These are phyloP conservation scores for Euphorbia schlechtendalii DNA, from an alignment of 441 rosid genomes.

Conservation along the genomic window DNA sequence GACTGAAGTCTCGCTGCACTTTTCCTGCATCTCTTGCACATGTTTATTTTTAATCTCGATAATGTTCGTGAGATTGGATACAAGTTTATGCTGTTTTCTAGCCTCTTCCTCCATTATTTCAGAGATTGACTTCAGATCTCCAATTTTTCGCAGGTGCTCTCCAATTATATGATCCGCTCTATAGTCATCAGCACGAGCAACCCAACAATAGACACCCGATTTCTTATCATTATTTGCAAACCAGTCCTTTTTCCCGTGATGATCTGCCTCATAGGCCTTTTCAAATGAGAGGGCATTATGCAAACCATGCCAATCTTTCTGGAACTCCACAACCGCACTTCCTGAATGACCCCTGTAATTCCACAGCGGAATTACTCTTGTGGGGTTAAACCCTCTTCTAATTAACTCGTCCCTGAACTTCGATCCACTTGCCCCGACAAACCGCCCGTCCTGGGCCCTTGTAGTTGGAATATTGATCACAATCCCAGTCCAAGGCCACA, in stretches of 20 bases:
- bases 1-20: conserved; percentile 45
- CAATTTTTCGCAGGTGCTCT: conserved; percentile 65
- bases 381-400: conserved; percentile 70
- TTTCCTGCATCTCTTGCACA: conserved; percentile 48
- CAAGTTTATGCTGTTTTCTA: conserved; percentile 61
- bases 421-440: conserved; percentile 82
- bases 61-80: conserved; percentile 42
- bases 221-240: conserved; percentile 30
- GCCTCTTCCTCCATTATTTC: conserved; percentile 79
- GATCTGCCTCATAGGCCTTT: conserved; percentile 72
- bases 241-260: conserved; percentile 73
- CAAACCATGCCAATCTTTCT: conserved; percentile 82
- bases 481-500: conserved; percentile 95
- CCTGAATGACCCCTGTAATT: conserved; percentile 84
- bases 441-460: conserved; percentile 53
- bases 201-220: conserved; percentile 73
- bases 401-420: conserved; percentile 67
- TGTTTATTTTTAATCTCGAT: conserved; percentile 47
- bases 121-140: conserved; percentile 75
- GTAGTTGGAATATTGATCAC: conserved; percentile 67
- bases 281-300: conserved; percentile 85
- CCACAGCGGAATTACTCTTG: conserved; percentile 79
- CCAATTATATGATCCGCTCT: conserved; percentile 53
- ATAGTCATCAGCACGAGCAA: conserved; percentile 89
- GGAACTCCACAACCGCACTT: conserved; percentile 70